Evolutionary conservation across 352 stramenopile species (phyloP).

Genomic region (Sclerospora graminicola): DNA sequence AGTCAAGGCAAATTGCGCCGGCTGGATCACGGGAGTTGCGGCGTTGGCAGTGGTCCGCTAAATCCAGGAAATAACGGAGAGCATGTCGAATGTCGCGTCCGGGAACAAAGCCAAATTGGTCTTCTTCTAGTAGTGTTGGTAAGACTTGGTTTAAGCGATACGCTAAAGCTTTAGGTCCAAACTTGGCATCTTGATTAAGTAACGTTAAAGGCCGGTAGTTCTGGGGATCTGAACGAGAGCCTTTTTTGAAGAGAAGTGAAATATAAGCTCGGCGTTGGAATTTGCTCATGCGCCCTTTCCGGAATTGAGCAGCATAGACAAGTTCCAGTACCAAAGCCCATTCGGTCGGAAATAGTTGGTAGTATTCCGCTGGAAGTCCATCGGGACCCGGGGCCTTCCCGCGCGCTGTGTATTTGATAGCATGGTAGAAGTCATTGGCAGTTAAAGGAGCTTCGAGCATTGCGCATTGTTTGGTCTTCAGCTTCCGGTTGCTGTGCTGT

Average conservation of each 20-base stretch:
- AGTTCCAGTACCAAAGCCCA: too few relatives aligned
- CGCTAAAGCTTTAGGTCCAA: background rate
- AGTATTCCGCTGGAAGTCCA: background rate
- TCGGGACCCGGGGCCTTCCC: background rate
- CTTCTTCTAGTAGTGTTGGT: background rate
- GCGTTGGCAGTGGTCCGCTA: background rate
- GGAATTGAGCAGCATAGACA: too few relatives aligned
- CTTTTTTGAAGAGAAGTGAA: background rate
- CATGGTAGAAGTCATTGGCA: too few relatives aligned
- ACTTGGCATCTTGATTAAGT: background rate
- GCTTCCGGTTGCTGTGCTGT: too few relatives aligned
- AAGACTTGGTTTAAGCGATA: background rate
- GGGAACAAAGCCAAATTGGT: background rate
- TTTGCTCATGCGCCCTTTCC: background rate
- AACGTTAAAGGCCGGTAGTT: background rate
- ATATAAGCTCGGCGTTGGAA: background rate
- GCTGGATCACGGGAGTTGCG: background rate
- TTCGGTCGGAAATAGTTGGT: background rate
- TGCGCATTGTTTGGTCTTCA: too few relatives aligned
- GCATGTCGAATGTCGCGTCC: background rate
- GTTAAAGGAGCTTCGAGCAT: too few relatives aligned
- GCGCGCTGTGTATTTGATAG: background rate
- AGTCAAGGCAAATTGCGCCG: constrained; percentile 1
- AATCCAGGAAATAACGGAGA: background rate
- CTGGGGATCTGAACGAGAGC: background rate